Base-by-base conservation (phyloP, 305 asterid species). In the Withania somnifera region DNA sequence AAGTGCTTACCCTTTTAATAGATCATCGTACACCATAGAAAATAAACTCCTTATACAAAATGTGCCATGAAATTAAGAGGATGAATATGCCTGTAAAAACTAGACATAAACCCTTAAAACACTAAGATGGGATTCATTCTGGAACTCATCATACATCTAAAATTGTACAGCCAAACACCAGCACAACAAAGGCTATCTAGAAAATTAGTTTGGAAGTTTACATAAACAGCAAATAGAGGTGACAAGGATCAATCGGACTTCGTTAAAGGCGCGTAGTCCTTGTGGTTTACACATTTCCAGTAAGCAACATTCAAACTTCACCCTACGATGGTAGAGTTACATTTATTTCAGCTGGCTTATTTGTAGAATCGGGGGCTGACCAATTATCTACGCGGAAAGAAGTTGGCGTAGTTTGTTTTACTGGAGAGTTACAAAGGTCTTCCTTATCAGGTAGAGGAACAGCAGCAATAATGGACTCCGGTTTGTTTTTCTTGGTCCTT, bases 311-410 rank as follows among this genome's bases (percentile, higher is more conserved):
- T 73, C 22, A 45, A 73, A 47, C 47, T 73, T 47, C 83, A 80
- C 11, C 20, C 86, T 87, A 87, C 4, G 85, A 88, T 6, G 90
- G 92, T 81, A 84, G 84, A 64, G 94, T 60, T 38, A 7, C 89
- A 11, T 92, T 91, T 85, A 91, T 87, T 82, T 93, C 95, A 45
- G 94, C 82, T 26, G 89, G 90, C 82, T 88, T 89, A 84, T 77
- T 91, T 82, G 89, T 88, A 6, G 92, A 86, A 60, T 89, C 90
- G 0, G 88, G 83, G 32, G 87, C 81, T 3, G 98, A 83, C 98
- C 97, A 91, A 82, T 87, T 88, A 67, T 91, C 97, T 66, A 47
- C 58, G 34, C 58, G 79, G 40, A 73, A 73, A 28, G 40, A 73
- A 38, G 88, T 78, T n/a, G 84, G 90, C 14, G 50, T 38, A 4